Conservation (phyloP, 1,139 yeast genomes). For the Suhomyces terraborum region DNA sequence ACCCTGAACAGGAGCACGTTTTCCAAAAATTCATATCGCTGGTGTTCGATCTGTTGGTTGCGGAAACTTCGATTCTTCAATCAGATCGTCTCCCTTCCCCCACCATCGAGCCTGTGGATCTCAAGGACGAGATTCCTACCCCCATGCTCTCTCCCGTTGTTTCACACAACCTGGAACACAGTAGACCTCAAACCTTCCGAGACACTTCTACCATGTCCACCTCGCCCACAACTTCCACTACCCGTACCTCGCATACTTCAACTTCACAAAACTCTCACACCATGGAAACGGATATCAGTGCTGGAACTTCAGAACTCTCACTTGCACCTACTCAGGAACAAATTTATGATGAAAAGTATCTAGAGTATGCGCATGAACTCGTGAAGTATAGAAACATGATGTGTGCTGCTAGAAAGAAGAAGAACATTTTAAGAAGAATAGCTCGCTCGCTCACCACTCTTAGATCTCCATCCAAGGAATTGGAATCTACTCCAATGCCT, state of each 20-base stretch:
- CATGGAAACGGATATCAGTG: background rate
- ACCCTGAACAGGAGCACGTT: background rate
- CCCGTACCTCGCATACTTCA: background rate
- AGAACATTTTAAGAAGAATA: background rate
- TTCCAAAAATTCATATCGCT: background rate
- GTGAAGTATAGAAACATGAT: background rate
- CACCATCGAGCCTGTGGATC: background rate
- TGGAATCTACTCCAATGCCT: no score
- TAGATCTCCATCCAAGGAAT: no score
- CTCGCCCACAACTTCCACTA: background rate
- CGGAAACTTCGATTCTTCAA: background rate
- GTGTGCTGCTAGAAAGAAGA: background rate
- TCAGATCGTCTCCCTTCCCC: constrained; percentile 5
- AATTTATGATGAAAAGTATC: background rate
- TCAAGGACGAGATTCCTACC: background rate
- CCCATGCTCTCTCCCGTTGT: background rate
- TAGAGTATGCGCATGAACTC: background rate
- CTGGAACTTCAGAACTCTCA: background rate
- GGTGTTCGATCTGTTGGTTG: background rate
- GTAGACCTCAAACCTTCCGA: background rate
- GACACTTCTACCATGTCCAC: background rate
- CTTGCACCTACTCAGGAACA: background rate
- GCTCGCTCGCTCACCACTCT: background rate
- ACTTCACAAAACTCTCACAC: background rate
- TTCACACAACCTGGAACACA: background rate